Evolutionary conservation across 2,329 filamentous ascomycete genomes (phyloP).

Genomic region (Trichoderma citrinoviride): DNA sequence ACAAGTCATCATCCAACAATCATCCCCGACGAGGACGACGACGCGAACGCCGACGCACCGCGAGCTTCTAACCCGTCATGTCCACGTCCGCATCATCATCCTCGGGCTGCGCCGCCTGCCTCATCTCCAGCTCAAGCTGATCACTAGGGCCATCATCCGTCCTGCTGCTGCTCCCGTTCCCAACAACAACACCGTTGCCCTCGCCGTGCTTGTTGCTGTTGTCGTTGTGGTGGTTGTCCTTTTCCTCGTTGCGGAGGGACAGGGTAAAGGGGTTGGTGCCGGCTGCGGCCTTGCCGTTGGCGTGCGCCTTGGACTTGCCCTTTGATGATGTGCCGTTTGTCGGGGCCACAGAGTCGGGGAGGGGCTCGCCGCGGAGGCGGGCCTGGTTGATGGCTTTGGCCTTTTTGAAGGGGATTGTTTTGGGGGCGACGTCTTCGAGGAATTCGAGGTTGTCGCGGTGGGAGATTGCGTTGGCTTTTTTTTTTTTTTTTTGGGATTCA

Average conservation of each 20-base stretch:
- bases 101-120: constrained; percentile 42
- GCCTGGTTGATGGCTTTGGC: constrained; percentile 64
- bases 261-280: constrained; percentile 24
- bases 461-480: constrained; percentile 73
- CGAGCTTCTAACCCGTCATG: constrained; percentile 52
- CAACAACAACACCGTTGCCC: too few species aligned
- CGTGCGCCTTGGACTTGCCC: constrained; percentile 13
- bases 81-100: constrained; percentile 57
- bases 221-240: background rate
- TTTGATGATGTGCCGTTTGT: constrained; percentile 29
- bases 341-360: constrained; percentile 30
- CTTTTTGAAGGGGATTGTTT: constrained; percentile 76
- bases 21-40: background rate
- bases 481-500: background rate
- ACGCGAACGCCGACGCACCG: background rate
- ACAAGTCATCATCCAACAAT: background rate
- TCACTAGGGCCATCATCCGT: constrained; percentile 50
- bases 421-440: constrained; percentile 84
- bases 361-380: constrained; percentile 42
- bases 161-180: too few species aligned
- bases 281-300: constrained; percentile 30
- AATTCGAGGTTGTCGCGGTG: constrained; percentile 95
- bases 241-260: constrained; percentile 28
- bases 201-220: background rate
- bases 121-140: constrained; percentile 56